Base-by-base conservation (phyloP, 768 basidiomycete genomes). In the Cubamyces lactineus region DNA sequence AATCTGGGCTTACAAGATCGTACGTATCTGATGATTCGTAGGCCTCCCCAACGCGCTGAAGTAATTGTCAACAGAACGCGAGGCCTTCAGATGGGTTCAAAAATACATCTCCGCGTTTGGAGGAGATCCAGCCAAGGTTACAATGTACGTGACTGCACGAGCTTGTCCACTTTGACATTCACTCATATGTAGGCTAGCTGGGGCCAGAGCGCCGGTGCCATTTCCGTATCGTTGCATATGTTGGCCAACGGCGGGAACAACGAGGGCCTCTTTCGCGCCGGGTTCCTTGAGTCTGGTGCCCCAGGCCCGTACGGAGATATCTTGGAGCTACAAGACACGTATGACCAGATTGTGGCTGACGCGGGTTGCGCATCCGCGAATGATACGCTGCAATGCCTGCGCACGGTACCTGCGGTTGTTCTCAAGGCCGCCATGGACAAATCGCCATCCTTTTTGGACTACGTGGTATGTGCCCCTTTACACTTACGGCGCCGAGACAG, bases 21-120 rank as follows among this genome's bases (percentile, higher is more conserved):
- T 72, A 75, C 76, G 64, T 78, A 34, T 79, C 30, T 78, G 76
- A 0, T 75, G 79, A 52, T 77, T 21, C 30, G 26, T 2, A 0
- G 3, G 3, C 3, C 4, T 23, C 47, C 23, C n/a, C 7, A 17
- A 15, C 5, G 23, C 13, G 2, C 50, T 3, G 13, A 39, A 34
- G 30, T 43, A 6, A 19, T 39, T 9, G 17, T 17, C 15, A 5
- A 13, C 43, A 71, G 70, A 81, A 30, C 71, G 77, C 1, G 71
- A 74, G 34, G 80, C 80, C 0, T 69, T 83, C n/a, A 69, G 76
- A 56, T 82, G 80, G 80, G 66, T 82, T 0, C 70, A 76, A 43
- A 69, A 72, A 16, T 76, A 83, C 49, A 79, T 79, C 19, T 67
- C 66, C 12, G 57, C 66, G 2, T 81, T 81, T 57, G 80, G 80